phyloP scores from a whole-genome alignment of 2,329 filamentous ascomycete species.

The Eurotiales sp. region DNA sequence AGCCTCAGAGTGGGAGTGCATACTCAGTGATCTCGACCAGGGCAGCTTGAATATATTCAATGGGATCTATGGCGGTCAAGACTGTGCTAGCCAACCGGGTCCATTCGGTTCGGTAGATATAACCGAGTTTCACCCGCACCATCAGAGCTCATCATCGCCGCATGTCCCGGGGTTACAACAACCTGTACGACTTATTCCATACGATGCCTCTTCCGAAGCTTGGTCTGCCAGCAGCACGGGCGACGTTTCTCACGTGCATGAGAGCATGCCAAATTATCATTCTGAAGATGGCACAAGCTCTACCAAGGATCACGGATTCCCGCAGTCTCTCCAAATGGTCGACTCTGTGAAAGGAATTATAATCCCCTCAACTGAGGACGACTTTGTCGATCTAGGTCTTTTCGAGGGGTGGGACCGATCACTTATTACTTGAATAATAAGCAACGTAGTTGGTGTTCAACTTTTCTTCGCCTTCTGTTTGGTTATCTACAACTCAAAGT shows the following conservation, averaged over 20 bases:
- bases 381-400: constrained; percentile 30
- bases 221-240: constrained; percentile 38
- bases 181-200: constrained; percentile 18
- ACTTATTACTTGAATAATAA: constrained; percentile 16
- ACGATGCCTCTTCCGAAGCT: constrained; percentile 36
- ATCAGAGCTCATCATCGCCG: not conserved
- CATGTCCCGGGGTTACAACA: constrained; percentile 5
- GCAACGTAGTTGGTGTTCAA: not conserved
- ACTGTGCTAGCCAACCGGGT: constrained; percentile 33
- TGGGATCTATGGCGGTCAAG: constrained; percentile 45
- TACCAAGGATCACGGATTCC: constrained; percentile 13
- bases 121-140: constrained; percentile 2
- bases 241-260: constrained; percentile 30
- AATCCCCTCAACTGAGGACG: constrained; percentile 32
- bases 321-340: constrained; percentile 27
- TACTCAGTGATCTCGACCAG: constrained; percentile 74
- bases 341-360: constrained; percentile 36
- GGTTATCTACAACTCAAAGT: constrained; percentile 22
- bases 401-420: constrained; percentile 32
- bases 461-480: not conserved
- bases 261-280: constrained; percentile 53
- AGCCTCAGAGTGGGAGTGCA: constrained; percentile 73
- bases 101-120: constrained; percentile 31
- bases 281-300: constrained; percentile 52
- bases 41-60: constrained; percentile 74